Percentiles rank a stretch among this genome's conserved stretches.
phyloP scores from a whole-genome alignment of 495 filamentous ascomycete genomes.

The Aspergillus asperescens region DNA sequence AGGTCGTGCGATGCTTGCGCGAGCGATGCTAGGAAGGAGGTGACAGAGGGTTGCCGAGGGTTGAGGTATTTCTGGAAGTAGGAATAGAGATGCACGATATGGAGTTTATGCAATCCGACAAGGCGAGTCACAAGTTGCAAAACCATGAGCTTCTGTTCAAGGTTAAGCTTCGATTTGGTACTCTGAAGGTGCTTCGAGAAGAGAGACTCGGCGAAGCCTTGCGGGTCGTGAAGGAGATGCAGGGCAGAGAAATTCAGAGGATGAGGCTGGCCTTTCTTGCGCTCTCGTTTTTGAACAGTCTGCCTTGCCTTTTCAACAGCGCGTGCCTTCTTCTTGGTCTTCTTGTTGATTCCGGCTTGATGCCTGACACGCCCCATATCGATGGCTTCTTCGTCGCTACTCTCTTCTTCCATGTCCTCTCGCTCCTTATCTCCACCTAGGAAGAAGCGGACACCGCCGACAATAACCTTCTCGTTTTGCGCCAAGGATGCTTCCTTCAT shows the following conservation, averaged over 20 bases:
- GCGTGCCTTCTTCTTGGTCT: slow-evolving; percentile 78
- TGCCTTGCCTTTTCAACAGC: slow-evolving; percentile 71
- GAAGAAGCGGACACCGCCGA: slow-evolving; percentile 88
- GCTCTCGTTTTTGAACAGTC: slow-evolving; percentile 73
- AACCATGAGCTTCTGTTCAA: slow-evolving; percentile 87
- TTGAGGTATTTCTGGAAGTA: slow-evolving; percentile 81
- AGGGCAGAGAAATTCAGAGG: slow-evolving; percentile 95
- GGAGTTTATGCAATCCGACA: slow-evolving; percentile 88
- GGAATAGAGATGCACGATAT: slow-evolving; percentile 77
- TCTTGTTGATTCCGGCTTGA: slow-evolving; percentile 88
- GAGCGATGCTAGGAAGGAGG: slow-evolving; percentile 86
- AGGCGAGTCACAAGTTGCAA: slow-evolving; percentile 86
- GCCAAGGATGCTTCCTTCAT: slow-evolving; percentile 86
- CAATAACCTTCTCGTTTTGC: slow-evolving; percentile 83
- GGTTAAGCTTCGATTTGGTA: slow-evolving; percentile 73
- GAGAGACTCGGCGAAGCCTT: slow-evolving; percentile 85
- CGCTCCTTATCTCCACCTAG: slow-evolving; percentile 90
- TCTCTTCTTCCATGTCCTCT: slow-evolving; percentile 85
- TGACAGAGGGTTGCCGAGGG: slow-evolving; percentile 87
- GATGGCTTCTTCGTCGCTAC: slow-evolving; percentile 70
- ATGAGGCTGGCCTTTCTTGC: slow-evolving; percentile 80
- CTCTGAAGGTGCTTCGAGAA: slow-evolving; percentile 90
- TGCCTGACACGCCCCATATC: slow-evolving; percentile 80
- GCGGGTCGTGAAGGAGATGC: slow-evolving; percentile 93
- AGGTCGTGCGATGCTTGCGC: slow-evolving; percentile 88